These are phyloP conservation scores for Marasmius oreades DNA, from an alignment of 1,284 basidiomycete genomes.

Conservation along the genomic window DNA sequence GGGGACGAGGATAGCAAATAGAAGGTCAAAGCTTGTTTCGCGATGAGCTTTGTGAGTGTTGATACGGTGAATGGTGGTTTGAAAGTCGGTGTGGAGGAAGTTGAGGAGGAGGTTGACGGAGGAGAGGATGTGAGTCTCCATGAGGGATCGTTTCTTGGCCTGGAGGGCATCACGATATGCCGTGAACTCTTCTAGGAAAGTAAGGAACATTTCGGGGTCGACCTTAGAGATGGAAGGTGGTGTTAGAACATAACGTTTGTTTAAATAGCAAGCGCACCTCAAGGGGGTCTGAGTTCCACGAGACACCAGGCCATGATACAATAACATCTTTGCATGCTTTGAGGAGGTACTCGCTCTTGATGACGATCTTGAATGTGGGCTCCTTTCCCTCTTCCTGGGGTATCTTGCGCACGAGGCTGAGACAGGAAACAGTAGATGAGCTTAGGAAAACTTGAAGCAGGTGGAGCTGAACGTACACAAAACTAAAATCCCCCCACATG, in stretches of 20 bases:
- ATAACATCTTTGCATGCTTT: slow-evolving; percentile 54
- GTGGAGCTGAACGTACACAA: slow-evolving; percentile 38
- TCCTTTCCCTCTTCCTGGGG: slow-evolving; percentile 33
- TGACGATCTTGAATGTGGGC: slow-evolving; percentile 44
- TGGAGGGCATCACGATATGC: slow-evolving; percentile 37
- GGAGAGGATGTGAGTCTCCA: slow-evolving; percentile 36
- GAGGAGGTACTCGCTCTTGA: slow-evolving; percentile 54
- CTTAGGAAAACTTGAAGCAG: neutral
- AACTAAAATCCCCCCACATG: slow-evolving; percentile 51
- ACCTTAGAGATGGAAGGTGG: slow-evolving; percentile 29
- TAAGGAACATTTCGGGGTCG: slow-evolving; percentile 52
- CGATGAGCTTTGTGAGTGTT: slow-evolving; percentile 42
- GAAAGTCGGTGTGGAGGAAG: slow-evolving; percentile 46
- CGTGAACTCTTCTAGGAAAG: slow-evolving; percentile 44
- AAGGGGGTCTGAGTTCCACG: slow-evolving; percentile 52
- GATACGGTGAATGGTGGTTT: slow-evolving; percentile 40
- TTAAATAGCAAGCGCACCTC: slow-evolving; percentile 30
- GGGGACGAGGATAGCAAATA: slow-evolving; percentile 52
- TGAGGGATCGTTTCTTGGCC: slow-evolving; percentile 30
- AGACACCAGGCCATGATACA: slow-evolving; percentile 47
- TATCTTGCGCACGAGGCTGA: slow-evolving; percentile 44
- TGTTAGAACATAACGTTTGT: neutral
- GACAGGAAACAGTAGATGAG: neutral
- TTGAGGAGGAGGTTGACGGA: slow-evolving; percentile 43
- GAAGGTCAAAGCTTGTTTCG: slow-evolving; percentile 53